These are phyloP conservation scores for Ceratocystis albifundus DNA, from an alignment of 2,329 filamentous ascomycete species.

Conservation along the genomic window DNA sequence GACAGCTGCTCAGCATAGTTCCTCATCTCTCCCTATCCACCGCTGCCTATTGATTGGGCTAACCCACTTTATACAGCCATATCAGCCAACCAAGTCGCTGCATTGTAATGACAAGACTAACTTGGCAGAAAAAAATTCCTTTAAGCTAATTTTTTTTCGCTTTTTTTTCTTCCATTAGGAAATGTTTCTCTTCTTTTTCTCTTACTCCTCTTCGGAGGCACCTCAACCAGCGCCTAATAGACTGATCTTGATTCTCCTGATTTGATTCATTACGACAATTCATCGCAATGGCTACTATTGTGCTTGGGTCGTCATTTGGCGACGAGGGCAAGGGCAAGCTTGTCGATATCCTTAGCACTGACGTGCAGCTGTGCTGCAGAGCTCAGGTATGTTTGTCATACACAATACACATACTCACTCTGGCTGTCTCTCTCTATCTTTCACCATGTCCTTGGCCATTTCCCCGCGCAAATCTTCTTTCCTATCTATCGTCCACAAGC, in stretches of 20 bases:
- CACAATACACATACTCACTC: neutral
- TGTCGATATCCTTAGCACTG: conserved; percentile 22
- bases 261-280: conserved; percentile 20
- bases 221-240: conserved; percentile 21
- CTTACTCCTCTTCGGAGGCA: conserved; percentile 23
- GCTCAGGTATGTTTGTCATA: conserved; percentile 20
- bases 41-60: neutral
- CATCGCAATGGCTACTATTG: conserved; percentile 24
- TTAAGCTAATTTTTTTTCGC: conserved; percentile 19
- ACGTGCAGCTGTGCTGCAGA: conserved; percentile 24
- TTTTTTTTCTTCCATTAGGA: conserved; percentile 1
- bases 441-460: neutral
- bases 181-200: conserved; percentile 22
- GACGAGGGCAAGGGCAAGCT: conserved; percentile 24
- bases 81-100: neutral
- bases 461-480: conserved; percentile 7
- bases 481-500: neutral
- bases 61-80: neutral
- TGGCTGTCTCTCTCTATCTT: neutral
- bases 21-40: no score
- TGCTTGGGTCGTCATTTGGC: conserved; percentile 24
- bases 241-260: conserved; percentile 18
- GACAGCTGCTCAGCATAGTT: neutral
- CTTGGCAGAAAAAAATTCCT: conserved; percentile 11
- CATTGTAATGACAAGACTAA: neutral